Base-by-base conservation (phyloP, 352 stramenopile species). In the Globisporangium acanthophoron region DNA sequence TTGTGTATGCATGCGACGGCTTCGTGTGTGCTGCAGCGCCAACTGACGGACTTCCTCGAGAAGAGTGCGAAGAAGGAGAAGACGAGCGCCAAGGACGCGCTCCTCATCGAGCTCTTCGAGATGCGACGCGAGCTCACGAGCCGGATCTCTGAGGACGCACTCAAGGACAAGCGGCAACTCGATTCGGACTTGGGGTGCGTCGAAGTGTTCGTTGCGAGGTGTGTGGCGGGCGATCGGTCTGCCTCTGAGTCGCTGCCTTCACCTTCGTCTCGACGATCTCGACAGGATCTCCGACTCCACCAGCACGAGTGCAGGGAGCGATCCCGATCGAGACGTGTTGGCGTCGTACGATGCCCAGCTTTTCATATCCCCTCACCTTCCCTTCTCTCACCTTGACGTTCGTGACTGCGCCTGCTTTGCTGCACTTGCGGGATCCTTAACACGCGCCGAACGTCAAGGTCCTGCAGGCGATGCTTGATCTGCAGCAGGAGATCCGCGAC, bases 271-370 rank as follows among this genome's bases (percentile, higher is more conserved):
- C 35, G 9, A 8, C 13, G 12, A n/a, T 33, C 15, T 46, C 13
- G 21, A 5, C 51, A 66, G 47, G 43, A 52, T 41, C 0, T 58
- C 58, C 24, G 62, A 71, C 24, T 53, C 59, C 13, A 18, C 27
- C 11, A 48, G 16, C 41, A 47, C 20, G 13, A 11, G 49, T 27
- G 24, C 46, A 9, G 46, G 48, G 3, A 20, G 48, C 15, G 54
- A 62, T 13, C 43, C 49, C n/a, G 75, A 85, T 47, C 73, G 78
- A 47, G 76, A 90, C 59, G 61, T 80, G n/a, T 54, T 92, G 27
- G 78, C 80, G 15, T 87, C 78, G 18, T 81, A 74, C 56, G 82
- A 92, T 62, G 78, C 78, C 1, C 78, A 90, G 50, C 70, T 88
- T 53, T 92, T 85, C 59, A 84, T 85, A 81, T 81, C 74, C 67